Evolutionary conservation across 352 stramenopile species (phyloP).

Genomic region (Phytophthora brassicae): DNA sequence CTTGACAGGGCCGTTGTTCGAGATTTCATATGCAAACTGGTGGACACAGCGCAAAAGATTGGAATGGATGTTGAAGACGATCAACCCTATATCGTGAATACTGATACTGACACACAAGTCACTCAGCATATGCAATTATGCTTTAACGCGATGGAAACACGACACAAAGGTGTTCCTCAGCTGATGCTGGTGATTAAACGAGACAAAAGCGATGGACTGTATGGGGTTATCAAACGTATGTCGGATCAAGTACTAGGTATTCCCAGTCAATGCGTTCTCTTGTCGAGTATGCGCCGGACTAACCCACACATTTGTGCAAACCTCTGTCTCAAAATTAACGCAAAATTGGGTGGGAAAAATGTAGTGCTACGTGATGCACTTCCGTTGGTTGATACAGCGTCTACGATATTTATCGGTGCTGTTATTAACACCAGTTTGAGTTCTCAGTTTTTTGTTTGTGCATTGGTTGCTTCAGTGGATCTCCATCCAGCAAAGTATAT

Average conservation of each 20-base stretch:
- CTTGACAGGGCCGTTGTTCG: too few relatives aligned
- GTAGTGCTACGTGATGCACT: conserved; percentile 27
- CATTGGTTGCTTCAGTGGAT: conserved; percentile 67
- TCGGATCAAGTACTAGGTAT: neutral
- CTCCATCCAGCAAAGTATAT: conserved; percentile 40
- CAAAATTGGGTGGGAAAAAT: conserved; percentile 54
- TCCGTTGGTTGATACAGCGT: conserved; percentile 19
- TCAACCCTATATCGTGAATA: too few relatives aligned
- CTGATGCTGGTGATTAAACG: neutral
- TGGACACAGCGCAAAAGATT: neutral
- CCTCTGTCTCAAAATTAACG: conserved; percentile 25
- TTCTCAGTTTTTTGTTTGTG: conserved; percentile 40
- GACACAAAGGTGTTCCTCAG: neutral
- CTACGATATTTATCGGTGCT: conserved; percentile 65
- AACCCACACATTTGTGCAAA: conserved; percentile 47
- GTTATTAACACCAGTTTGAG: conserved; percentile 42
- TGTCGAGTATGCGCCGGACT: conserved; percentile 24
- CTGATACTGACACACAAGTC: too few relatives aligned
- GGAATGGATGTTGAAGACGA: too few relatives aligned
- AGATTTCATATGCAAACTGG: neutral
- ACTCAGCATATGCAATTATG: too few relatives aligned
- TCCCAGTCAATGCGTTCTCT: conserved; percentile 52
- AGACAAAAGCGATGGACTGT: neutral
- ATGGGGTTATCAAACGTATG: neutral
- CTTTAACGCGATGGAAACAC: too few relatives aligned